Evolutionary conservation across 1,139 yeast genomes (phyloP), one percentile per base, ranked within the genome.

Genomic region (Zygoascus meyerae): DNA sequence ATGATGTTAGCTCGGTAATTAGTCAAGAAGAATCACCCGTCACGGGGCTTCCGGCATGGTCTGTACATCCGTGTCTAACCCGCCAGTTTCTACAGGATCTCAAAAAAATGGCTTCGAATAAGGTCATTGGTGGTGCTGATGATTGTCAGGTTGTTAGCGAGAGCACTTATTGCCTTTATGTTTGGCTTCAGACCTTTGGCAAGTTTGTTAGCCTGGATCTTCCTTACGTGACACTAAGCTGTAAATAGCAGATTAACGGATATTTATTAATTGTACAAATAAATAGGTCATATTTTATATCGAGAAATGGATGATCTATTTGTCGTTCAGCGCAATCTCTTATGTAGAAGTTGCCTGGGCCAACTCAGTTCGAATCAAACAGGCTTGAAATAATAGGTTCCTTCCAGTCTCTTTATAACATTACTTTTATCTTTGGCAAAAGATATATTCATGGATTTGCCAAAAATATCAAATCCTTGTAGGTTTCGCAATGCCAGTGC

Each of bases 391-490:
- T 21, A 7, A 57, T 49, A 62, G 7, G 62, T 55, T 9, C 70
- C 69, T 18, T 64, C 65, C 33, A 64, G 43, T 44, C 57, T 58
- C 6, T 66, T 61, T 21, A 66, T 53, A 2, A 58, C 64, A 38
- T 62, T 49, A 2, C 71, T 63, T 45, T 63, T 61, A 30, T 59
- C 26, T 34, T 55, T 63, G 5, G 89, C 74, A 59, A 66, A 79
- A 36, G 70, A 71, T 7, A 84, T 66, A 15, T 57, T 63, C 58
- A 86, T 56, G 6, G 66, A 66, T 56, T 83, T 84, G 5, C 79
- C 85, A 56, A 85, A 78, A 31, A 86, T 68, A 8, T 51, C 52
- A 42, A 69, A 69, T 1, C 73, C 74, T 48, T 82, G 77, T 6
- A 81, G 60, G 7, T 71, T 63, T 36, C 72, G 63, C 52, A 77